A percentile compares a stretch with the other conserved stretches of the same genome.
phyloP scores from a whole-genome alignment of 2,329 filamentous ascomycete genomes.

The Xylariaceae sp. region DNA sequence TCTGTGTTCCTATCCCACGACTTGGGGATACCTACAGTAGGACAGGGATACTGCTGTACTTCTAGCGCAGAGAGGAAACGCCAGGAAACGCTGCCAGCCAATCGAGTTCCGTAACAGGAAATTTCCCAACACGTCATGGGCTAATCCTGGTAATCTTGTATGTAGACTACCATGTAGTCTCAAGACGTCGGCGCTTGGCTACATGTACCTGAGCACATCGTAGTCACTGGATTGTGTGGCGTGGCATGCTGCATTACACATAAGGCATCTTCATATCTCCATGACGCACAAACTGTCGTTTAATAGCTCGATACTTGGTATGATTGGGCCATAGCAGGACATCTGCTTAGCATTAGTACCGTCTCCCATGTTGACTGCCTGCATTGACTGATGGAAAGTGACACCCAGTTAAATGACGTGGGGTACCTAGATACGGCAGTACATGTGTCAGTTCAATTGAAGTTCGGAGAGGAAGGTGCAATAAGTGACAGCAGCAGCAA shows the following conservation, averaged over 20 bases:
- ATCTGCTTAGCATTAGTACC: not conserved
- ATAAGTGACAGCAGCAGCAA: too few relatives aligned
- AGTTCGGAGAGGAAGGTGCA: too few relatives aligned
- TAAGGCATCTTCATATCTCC: not conserved
- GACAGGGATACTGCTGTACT: not conserved
- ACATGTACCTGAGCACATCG: too few relatives aligned
- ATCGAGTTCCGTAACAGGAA: conserved; percentile 14
- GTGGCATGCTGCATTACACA: too few relatives aligned
- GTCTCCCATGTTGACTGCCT: not conserved
- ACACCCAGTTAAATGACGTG: not conserved
- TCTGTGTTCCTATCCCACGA: too few relatives aligned
- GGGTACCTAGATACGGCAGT: too few relatives aligned
- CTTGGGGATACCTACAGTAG: too few relatives aligned
- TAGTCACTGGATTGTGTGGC: too few relatives aligned
- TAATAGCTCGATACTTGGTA: not conserved
- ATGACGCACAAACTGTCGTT: not conserved
- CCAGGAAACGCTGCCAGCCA: conserved; percentile 9
- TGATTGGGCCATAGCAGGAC: not conserved
- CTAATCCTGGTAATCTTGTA: conserved; percentile 4
- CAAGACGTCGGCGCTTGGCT: not conserved
- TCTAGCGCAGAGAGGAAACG: too few relatives aligned
- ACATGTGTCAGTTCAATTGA: too few relatives aligned
- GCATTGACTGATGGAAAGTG: not conserved
- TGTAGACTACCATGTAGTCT: too few relatives aligned
- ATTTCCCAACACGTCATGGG: conserved; percentile 15